These are phyloP conservation scores for Pseudozyma tsukubaensis DNA, from an alignment of 1,284 basidiomycete genomes.

Conservation along the genomic window DNA sequence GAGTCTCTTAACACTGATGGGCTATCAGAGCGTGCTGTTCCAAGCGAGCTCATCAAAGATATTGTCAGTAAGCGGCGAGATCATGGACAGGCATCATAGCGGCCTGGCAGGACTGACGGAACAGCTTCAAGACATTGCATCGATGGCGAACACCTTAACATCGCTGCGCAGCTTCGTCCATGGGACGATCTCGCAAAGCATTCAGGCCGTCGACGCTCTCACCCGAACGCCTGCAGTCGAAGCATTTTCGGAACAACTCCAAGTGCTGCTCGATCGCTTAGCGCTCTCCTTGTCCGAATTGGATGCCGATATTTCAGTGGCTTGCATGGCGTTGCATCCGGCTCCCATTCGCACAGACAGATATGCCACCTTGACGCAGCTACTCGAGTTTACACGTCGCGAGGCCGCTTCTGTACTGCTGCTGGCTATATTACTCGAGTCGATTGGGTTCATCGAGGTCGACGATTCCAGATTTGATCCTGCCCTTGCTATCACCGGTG, in stretches of 20 bases:
- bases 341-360: conserved; percentile 12
- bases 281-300: conserved; percentile 16
- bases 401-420: conserved; percentile 26
- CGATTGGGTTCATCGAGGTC: conserved; percentile 21
- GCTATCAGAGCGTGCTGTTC: conserved; percentile 21
- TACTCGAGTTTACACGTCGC: conserved; percentile 21
- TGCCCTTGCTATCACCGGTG: background rate
- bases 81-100: background rate
- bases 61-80: background rate
- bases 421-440: conserved; percentile 16
- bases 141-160: conserved; percentile 14
- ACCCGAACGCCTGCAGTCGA: conserved; percentile 40
- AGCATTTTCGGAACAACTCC: conserved; percentile 43
- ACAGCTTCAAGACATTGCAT: conserved; percentile 16
- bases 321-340: conserved; percentile 7
- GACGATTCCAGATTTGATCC: background rate
- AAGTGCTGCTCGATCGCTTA: conserved; percentile 30
- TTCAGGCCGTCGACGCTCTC: conserved; percentile 25
- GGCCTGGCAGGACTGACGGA: conserved; percentile 9
- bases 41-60: background rate
- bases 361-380: conserved; percentile 30
- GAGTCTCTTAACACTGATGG: conserved; percentile 26
- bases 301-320: conserved; percentile 31
- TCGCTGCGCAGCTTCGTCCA: conserved; percentile 22
- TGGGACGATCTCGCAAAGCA: conserved; percentile 17